Evolutionary conservation across 306 rosid genomes (phyloP), one percentile per base, ranked within the genome.

Genomic region (Hippophae gyantsensis): DNA sequence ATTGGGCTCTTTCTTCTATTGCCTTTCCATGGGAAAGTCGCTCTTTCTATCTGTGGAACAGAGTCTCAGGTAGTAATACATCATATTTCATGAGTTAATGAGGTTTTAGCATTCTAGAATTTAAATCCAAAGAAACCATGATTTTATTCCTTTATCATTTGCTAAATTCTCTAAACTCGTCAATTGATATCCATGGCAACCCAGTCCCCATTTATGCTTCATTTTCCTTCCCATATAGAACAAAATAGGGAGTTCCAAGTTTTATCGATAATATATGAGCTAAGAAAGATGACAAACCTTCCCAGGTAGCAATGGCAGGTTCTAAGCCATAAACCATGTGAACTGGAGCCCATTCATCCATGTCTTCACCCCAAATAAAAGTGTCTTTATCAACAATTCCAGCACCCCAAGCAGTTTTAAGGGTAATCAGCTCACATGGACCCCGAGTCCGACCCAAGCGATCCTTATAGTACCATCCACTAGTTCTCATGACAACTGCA

Each of bases 291-390:
- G 52, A 61, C 83, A 67, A 13, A 92, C 98, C 98, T 78, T 92
- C 98, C 98, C 98, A 92, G 54, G 96, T 92, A 54, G 96, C 96
- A 32, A 92, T 75, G 56, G 98, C 98, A 38, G 75, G 89, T 74
- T 92, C 95, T 92, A 92, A 23, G 69, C 98, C 98, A 57, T 87
- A 87, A 61, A 92, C 78, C 98, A 92, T 92, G 83, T 85, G 92
- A 65, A 92, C 81, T 23, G 96, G 98, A 0, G 93, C 95, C 86
- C 87, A 92, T 77, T 87, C 98, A 72, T 92, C 98, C 96, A 92
- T 74, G 78, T 92, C 98, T 12, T 92, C 98, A 3, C 96, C 95
- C 98, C 98, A 92, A 65, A 92, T 80, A 76, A 92, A 87, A n/a
- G 96, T 92, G 71, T 92, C 70, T 68, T 83, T 87, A 72, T 92